Base-by-base conservation (phyloP, 345 rosid genomes). In the Bruguiera parviflora region DNA sequence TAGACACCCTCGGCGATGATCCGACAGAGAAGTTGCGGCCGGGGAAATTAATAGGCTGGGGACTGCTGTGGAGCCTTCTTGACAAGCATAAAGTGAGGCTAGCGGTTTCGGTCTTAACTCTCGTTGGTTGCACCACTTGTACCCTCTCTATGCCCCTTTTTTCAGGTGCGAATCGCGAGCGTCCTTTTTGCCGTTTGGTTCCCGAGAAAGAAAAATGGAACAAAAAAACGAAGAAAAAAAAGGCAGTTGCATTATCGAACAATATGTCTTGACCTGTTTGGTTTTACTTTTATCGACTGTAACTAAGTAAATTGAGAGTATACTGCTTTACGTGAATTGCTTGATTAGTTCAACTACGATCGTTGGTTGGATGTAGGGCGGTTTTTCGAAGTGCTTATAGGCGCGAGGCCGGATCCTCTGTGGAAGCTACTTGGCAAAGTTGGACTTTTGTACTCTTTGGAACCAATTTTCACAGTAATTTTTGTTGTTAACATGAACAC, bases 141-240 rank as follows among this genome's bases (percentile, higher is more conserved):
- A 94, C 97, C 66, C 96, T 94, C 69, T 89, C 97, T 20, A 85
- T 88, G 97, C 95, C 97, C 29, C 71, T 94, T 27, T 94, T 85
- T 67, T 94, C 98, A 27, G 98, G 98, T 89, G 69, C 8, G 39
- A 28, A 18, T 71, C 47, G 21, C 11, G 6, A 1, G 61, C 49
- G 5, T 13, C 71, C 59, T 47, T 20, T 20, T 9, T 49, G 31
- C 20, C 8, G 20, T 51, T 61, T 62, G 35, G 51, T 49, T 70
- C 31, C 46, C 35, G 52, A 22, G 66, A 31, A 51, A 60, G 0
- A 5, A 24, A 1, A 25, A 16, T n/a, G 15, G 24, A 11, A 37
- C 15, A 32, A 28, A 1, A 31, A 27, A 27, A 19, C n/a, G 28
- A 39, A 56, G n/a, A n/a, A 57, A 5, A 11, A 37, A 33, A 33